Evolutionary conservation across 73 alveolate species (phyloP).

Genomic region (Tetrahymena malaccensis): DNA sequence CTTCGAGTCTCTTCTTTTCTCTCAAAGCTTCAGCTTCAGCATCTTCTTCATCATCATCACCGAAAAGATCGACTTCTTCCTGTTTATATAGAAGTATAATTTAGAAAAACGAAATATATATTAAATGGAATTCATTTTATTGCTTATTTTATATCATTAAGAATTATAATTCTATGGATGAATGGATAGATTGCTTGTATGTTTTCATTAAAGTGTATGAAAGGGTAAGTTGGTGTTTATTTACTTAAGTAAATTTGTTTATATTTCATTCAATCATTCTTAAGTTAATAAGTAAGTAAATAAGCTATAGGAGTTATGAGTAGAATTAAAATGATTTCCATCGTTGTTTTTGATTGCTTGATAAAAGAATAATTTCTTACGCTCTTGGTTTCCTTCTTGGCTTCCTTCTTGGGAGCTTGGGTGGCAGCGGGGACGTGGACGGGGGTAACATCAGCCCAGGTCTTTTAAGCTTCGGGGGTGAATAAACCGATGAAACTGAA

Average conservation of each 20-base stretch:
- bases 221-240: too few relatives aligned
- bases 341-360: neutral
- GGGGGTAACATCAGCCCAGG: neutral
- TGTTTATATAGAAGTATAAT: neutral
- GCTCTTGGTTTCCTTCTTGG: neutral
- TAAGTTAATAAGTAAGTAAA: neutral
- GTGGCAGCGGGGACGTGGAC: neutral
- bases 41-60: constrained; percentile 35
- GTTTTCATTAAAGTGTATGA: too few relatives aligned
- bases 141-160: too few relatives aligned
- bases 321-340: neutral
- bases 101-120: neutral
- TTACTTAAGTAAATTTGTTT: too few relatives aligned
- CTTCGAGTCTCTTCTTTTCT: constrained; percentile 29
- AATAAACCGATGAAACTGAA: neutral
- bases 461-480: neutral
- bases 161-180: too few relatives aligned
- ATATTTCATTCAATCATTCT: neutral
- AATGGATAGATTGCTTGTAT: too few relatives aligned
- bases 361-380: neutral
- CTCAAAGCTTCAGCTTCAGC: constrained; percentile 29
- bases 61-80: constrained; percentile 37
- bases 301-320: neutral
- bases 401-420: neutral
- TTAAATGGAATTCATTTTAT: neutral